Base-by-base conservation (phyloP, 1,139 yeast genomes). In the Candida sanyaensis region DNA sequence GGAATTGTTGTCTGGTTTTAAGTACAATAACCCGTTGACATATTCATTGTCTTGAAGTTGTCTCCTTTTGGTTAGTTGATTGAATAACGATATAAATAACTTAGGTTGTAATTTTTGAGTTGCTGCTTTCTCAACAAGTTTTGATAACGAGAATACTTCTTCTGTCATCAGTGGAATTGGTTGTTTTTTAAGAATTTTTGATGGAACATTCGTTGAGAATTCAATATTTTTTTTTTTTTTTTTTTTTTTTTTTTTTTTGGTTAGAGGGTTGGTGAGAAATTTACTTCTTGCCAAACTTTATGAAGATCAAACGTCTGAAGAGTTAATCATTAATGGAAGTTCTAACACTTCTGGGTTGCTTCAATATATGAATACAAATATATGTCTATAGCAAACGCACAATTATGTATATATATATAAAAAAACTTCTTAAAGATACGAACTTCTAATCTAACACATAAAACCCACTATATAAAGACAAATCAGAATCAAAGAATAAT, bases 101-200 rank as follows among this genome's bases (percentile, higher is more conserved):
- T 45, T 50, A 5, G 45, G 42, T 3, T 49, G 37, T 27, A 50
- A 26, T 28, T 47, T 48, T 30, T 50, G 50, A 13, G 28, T 50
- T 9, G 42, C 42, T 11, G 51, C 31, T 36, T 50, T 50, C 9
- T 33, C 38, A 13, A 46, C 23, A 31, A 50, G 43, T 23, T 48
- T 48, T 5, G 42, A 26, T 24, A 50, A 27, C 4, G 50, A 47
- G 27, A 47, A 27, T 12, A 9, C 11, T 29, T 40, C 21, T 9
- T 30, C 36, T 23, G 42, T 11, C 42, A 40, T 40, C 21, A 17
- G 21, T 21, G 26, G n/a, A 3, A 17, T 11, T 4, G 13, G 17
- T 4, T 26, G 7, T 34, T 34, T 21, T 2, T 17, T 2, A 17
- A 17, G 21, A 17, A 17, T 17, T 17, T 17, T 17, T 17, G 21